Base-by-base conservation (phyloP, 352 stramenopile genomes). In the Detonula confervacea region DNA sequence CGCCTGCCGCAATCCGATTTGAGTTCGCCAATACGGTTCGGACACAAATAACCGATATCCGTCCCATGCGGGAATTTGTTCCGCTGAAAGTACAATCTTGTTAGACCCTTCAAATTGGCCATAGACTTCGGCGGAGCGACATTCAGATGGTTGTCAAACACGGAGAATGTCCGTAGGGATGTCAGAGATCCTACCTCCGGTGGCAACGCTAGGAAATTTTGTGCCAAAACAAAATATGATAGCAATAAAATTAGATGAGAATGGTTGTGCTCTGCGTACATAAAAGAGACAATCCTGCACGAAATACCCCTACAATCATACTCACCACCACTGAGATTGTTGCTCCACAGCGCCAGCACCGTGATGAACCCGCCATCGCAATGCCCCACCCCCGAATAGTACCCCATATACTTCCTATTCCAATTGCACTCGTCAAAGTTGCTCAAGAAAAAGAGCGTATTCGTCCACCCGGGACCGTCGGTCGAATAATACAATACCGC, bases 371-470 rank as follows among this genome's bases (percentile, higher is more conserved):
- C 76, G 2, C 70, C 46, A 3, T 80, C 56, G 35, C 84, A 90
- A 29, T 37, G n/a, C 7, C 77, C 77, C 6, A 60, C 64, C 12
- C 77, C 77, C 8, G 67, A 57, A 25, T 80, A 84, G 42, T 70
- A 80, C 46, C 65, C 56, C 4, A 33, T 66, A 7, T 47, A 70
- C 29, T 57, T 76, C 20, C 57, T 68, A 66, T 86, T 87, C 85
- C 85, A 91, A 59, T 79, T 55, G 24, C 85, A 91, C 55, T 91
- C 85, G 54, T 91, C 68, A 4, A n/a, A 16, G 51, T 67, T 77
- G 16, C 67, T 80, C 12, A 91, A 37, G 62, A 87, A 91, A 14
- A 66, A 60, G 1, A 72, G 56, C 30, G 69, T 62, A 25, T 60
- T 66, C 14, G 24, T 74, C 85, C 85, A 91, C 12, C 39, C 55